Base-by-base conservation (phyloP, 345 rosid species). In the Boechera retrofracta region DNA sequence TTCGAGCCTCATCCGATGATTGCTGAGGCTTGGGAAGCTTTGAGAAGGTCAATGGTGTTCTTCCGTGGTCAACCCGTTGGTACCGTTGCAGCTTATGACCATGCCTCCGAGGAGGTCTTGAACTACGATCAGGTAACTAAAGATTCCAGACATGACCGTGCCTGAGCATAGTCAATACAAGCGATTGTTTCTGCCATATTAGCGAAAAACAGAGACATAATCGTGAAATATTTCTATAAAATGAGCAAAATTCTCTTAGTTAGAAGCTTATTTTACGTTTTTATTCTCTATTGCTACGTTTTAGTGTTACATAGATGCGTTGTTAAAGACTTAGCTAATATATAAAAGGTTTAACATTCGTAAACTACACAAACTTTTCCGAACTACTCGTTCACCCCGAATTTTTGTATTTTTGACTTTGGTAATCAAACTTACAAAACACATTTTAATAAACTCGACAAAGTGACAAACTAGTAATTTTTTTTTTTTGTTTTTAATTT, bases 1-100 rank as follows among this genome's bases (percentile, higher is more conserved):
- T 94, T 90, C 55, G 98, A 90, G 69, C 98, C 98, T 8, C 80
- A 77, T 77, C 79, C 82, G 4, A 79, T 79, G 79, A 59, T 79
- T 64, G 93, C 93, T 31, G 97, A 92, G 38, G 97, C 97, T 4
- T 92, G 97, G 97, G 92, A 92, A 64, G 85, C 93, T 35, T 77
- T 92, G 2, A 73, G 97, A 52, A 80, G 83, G 64, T 85, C 97
- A n/a, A 73, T 88, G 66, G 96, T 89, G 42, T 76, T 82, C 83
- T 91, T 84, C 57, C 86, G 87, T 72, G 83, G 87, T 74, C 95
- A 85, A 65, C 93, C 97, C 0, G 89, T 89, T 73, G 97, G 97
- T 49, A 88, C 96, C 39, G 84, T 92, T 58, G 97, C 96, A 4
- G 97, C 97, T 1, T 67, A 77, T 67, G 97, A 92, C 72, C 93